These are phyloP conservation scores for Obba rivulosa DNA, from an alignment of 768 basidiomycete species.

Conservation along the genomic window DNA sequence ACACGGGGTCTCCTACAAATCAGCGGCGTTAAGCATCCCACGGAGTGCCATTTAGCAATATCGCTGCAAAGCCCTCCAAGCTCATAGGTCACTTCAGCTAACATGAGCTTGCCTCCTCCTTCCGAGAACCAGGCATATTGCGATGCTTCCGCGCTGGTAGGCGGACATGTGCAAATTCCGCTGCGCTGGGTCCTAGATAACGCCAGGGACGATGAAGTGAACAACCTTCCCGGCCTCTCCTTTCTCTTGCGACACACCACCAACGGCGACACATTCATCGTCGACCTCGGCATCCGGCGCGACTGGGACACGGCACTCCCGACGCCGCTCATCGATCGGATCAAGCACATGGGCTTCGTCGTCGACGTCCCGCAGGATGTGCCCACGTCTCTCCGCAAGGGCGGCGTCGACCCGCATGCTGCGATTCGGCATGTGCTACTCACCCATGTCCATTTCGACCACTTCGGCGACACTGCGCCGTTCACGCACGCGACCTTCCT, in stretches of 20 bases:
- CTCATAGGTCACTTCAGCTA: not conserved
- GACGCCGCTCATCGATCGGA: constrained; percentile 25
- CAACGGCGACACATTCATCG: constrained; percentile 27
- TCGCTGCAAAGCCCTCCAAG: too few relatives aligned
- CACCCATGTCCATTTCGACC: constrained; percentile 53
- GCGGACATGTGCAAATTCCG: constrained; percentile 37
- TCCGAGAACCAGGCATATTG: constrained; percentile 42
- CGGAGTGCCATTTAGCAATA: too few relatives aligned
- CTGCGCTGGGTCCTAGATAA: constrained; percentile 31
- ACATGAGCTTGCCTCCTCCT: constrained; percentile 34
- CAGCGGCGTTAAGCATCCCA: too few relatives aligned
- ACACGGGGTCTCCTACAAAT: too few relatives aligned
- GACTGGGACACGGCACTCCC: constrained; percentile 32
- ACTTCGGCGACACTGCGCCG: constrained; percentile 39
- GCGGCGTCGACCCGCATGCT: constrained; percentile 38
- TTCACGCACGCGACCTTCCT: constrained; percentile 46
- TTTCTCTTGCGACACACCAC: constrained; percentile 48
- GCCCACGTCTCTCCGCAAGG: constrained; percentile 42
- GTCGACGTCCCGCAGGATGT: constrained; percentile 23
- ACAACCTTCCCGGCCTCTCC: constrained; percentile 39
- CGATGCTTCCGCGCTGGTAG: constrained; percentile 51
- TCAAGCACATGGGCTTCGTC: constrained; percentile 14
- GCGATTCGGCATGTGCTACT: constrained; percentile 41
- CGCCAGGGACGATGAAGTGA: constrained; percentile 24
- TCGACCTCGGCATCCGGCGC: constrained; percentile 52